Evolutionary conservation across 306 rosid genomes (phyloP).

Genomic region (Hylodesmum podocarpum): DNA sequence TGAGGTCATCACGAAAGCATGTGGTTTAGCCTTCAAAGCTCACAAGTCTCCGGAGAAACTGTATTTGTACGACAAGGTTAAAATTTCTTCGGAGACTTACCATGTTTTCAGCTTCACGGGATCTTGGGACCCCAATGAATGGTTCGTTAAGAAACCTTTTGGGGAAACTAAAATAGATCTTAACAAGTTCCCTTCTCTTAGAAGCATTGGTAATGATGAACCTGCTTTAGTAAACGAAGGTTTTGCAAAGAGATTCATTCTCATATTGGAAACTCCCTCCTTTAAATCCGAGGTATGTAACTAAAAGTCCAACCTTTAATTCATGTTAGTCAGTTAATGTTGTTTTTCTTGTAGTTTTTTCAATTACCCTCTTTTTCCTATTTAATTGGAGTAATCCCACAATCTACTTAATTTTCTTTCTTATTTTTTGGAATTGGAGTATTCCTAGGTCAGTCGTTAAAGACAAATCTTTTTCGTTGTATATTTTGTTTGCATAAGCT

Average conservation of each 20-base stretch:
- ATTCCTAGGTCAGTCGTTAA: too few relatives aligned
- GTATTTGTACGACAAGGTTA: conserved; percentile 16
- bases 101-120: conserved; percentile 53
- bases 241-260: conserved; percentile 41
- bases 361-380: not conserved
- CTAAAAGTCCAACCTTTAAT: not conserved
- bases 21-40: conserved; percentile 41
- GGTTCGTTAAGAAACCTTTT: conserved; percentile 36
- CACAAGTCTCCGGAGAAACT: conserved; percentile 27
- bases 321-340: not conserved
- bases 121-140: conserved; percentile 41
- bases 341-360: not conserved
- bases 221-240: conserved; percentile 53
- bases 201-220: conserved; percentile 63
- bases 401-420: too few relatives aligned
- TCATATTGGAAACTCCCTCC: not conserved
- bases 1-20: conserved; percentile 38
- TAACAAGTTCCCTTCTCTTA: conserved; percentile 50
- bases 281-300: conserved; percentile 42
- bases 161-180: conserved; percentile 50
- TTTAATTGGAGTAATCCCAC: not conserved
- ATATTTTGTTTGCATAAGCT: too few relatives aligned
- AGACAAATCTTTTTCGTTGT: too few relatives aligned
- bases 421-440: too few relatives aligned
- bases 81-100: conserved; percentile 1